Evolutionary conservation across 2,329 filamentous ascomycete genomes (phyloP).

Genomic region (Xylaria sp.): DNA sequence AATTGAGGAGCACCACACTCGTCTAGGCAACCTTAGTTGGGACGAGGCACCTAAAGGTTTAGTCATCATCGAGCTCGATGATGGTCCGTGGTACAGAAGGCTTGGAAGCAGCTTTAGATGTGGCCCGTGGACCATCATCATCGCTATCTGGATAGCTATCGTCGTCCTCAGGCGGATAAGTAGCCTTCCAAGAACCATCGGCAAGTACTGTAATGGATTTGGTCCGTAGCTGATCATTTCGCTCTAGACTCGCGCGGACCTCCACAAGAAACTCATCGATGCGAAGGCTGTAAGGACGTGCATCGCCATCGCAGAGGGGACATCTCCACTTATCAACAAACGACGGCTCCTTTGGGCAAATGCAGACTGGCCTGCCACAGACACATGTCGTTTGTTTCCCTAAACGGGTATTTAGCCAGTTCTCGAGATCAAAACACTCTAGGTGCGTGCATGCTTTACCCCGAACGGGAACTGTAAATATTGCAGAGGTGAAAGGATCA

Average conservation of each 20-base stretch:
- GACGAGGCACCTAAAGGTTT: neutral
- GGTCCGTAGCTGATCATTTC: constrained; percentile 58
- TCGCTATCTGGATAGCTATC: constrained; percentile 49
- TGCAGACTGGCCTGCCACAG: constrained; percentile 52
- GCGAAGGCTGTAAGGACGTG: constrained; percentile 74
- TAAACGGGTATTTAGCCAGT: constrained; percentile 76
- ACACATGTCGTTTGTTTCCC: constrained; percentile 52
- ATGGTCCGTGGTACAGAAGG: constrained; percentile 37
- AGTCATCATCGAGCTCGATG: constrained; percentile 39
- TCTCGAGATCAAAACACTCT: constrained; percentile 91
- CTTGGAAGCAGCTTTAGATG: constrained; percentile 34
- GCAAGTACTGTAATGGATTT: constrained; percentile 71
- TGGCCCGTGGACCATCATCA: constrained; percentile 37
- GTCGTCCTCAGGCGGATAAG: constrained; percentile 49
- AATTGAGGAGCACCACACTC: neutral
- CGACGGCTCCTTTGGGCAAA: constrained; percentile 60
- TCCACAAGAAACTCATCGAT: constrained; percentile 78
- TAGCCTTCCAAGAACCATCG: constrained; percentile 72
- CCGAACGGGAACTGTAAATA: constrained; percentile 78
- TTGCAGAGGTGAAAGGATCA: constrained; percentile 71
- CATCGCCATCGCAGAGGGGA: constrained; percentile 82
- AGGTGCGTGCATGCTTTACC: constrained; percentile 76
- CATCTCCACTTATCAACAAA: constrained; percentile 83
- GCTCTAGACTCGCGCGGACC: constrained; percentile 66
- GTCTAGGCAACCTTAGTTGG: neutral